A percentile compares a stretch with the other conserved stretches of the same genome.
phyloP scores from a whole-genome alignment of 495 filamentous ascomycete species.

The Daldinia decipiens region DNA sequence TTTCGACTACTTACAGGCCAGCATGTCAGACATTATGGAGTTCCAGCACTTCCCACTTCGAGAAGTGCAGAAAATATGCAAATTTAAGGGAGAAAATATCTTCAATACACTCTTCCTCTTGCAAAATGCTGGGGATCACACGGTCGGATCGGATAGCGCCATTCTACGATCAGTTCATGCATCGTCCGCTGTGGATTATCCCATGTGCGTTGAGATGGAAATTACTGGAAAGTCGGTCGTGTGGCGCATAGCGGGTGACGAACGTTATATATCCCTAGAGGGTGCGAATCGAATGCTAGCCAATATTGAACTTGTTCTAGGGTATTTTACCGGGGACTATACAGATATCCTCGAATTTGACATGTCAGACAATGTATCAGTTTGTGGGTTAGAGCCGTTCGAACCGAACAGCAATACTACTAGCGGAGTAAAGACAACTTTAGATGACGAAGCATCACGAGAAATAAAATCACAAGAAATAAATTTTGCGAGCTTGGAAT shows the following conservation, averaged over 20 bases:
- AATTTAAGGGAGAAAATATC: slow-evolving; percentile 47
- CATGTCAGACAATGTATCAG: slow-evolving; percentile 51
- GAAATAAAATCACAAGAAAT: slow-evolving; percentile 2
- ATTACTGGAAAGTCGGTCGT: slow-evolving; percentile 60
- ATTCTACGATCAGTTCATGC: slow-evolving; percentile 69
- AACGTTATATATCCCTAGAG: slow-evolving; percentile 55
- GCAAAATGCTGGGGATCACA: slow-evolving; percentile 55
- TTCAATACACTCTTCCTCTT: slow-evolving; percentile 80
- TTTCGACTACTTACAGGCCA: slow-evolving; percentile 72
- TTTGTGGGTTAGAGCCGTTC: slow-evolving; percentile 62
- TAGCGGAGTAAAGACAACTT: not conserved
- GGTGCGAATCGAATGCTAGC: slow-evolving; percentile 60
- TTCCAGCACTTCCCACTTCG: slow-evolving; percentile 76
- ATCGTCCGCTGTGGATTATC: slow-evolving; percentile 75
- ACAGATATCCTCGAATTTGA: slow-evolving; percentile 64
- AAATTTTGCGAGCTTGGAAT: slow-evolving; percentile 38
- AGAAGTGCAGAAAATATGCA: slow-evolving; percentile 62
- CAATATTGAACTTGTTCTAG: slow-evolving; percentile 65
- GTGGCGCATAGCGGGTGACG: slow-evolving; percentile 77
- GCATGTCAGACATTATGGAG: slow-evolving; percentile 59
- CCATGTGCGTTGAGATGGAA: slow-evolving; percentile 83
- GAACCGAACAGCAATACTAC: slow-evolving; percentile 40
- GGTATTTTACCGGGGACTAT: slow-evolving; percentile 58
- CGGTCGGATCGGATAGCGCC: slow-evolving; percentile 5
- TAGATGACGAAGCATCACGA: not conserved